Evolutionary conservation across 2,329 filamentous ascomycete genomes (phyloP), one percentile per base, ranked within the genome.

Genomic region (Scytalidium lignicola): DNA sequence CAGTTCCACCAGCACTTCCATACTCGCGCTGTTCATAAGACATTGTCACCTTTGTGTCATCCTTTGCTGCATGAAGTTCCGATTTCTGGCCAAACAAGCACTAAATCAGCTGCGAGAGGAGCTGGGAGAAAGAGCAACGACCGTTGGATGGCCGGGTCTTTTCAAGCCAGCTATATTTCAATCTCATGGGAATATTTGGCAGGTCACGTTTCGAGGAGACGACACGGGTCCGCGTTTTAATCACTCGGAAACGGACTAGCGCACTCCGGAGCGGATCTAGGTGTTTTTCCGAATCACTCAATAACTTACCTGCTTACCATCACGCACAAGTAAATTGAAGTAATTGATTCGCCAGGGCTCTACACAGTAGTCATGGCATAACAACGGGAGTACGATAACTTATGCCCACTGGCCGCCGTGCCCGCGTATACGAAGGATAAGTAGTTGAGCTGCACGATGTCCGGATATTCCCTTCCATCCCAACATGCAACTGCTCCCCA

Each of bases 11-110:
- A 3, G 29, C 51, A 39, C 43, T 49, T 19, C 58, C 61, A 58
- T 55, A 64, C 49, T 67, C 65, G 55, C 60, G 61, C 55, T 64
- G 62, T 57, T 65, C 62, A 51, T 62, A 60, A 37, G 32, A 37
- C 63, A 65, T 65, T 43, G 29, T 58, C 43, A 51, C 55, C 55
- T 56, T 46, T 40, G 50, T 50, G 39, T 49, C 55, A 57, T 54
- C 50, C 39, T 32, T 44, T 39, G 13, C 19, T 5, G 32, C 15
- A 17, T 5, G 32, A 37, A 9, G 15, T 17, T n/a, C 12, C n/a
- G 32, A 37, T 9, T 13, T 17, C 12, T 13, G n/a, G 12, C 5
- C 6, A 37, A n/a, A 5, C n/a, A 37, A 37, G n/a, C 12, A 17
- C 4, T n/a, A 37, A 17, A 37, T 5, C 32, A 37, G n/a, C 32